phyloP scores from a whole-genome alignment of 495 filamentous ascomycete species.

The Penicillium pancosmium region DNA sequence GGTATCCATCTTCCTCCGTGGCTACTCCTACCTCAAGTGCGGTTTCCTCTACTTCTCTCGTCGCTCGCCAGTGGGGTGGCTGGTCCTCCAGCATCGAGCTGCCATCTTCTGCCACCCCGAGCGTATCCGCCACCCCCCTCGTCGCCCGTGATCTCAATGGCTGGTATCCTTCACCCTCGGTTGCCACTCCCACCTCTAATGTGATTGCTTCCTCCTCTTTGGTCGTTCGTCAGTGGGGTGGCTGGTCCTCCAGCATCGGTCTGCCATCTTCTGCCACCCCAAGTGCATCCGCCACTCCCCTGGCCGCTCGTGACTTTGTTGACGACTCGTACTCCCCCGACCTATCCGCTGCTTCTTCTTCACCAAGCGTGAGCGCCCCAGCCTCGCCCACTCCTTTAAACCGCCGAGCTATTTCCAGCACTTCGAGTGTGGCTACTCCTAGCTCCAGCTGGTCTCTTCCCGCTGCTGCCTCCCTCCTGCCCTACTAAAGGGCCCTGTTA shows the following conservation, averaged over 20 bases:
- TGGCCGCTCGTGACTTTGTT: slow-evolving; percentile 9
- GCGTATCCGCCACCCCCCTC: slow-evolving; percentile 6
- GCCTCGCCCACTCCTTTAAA: slow-evolving; percentile 14
- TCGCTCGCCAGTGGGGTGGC: slow-evolving; percentile 14
- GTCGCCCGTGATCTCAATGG: not conserved
- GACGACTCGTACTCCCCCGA: slow-evolving; percentile 1
- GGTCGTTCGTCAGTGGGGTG: slow-evolving; percentile 7
- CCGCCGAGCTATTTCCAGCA: slow-evolving; percentile 2
- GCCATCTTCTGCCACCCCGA: slow-evolving; percentile 7
- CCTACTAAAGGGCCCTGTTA: not conserved
- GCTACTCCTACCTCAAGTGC: slow-evolving; percentile 8
- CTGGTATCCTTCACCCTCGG: not conserved
- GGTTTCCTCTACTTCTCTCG: slow-evolving; percentile 8
- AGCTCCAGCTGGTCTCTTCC: slow-evolving; percentile 18
- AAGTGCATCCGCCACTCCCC: slow-evolving; percentile 1
- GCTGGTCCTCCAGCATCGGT: slow-evolving; percentile 4
- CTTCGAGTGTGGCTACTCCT: slow-evolving; percentile 15
- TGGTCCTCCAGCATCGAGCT: slow-evolving; percentile 7
- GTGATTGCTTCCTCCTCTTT: not conserved
- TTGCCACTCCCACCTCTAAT: not conserved
- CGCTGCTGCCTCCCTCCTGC: slow-evolving; percentile 12
- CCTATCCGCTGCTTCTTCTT: not conserved
- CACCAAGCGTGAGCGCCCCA: slow-evolving; percentile 6
- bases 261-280: slow-evolving; percentile 3
- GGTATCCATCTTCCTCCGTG: slow-evolving; percentile 8